Evolutionary conservation across 2,329 filamentous ascomycete genomes (phyloP), one percentile per base, ranked within the genome.

Genomic region (Trichoderma sp.): DNA sequence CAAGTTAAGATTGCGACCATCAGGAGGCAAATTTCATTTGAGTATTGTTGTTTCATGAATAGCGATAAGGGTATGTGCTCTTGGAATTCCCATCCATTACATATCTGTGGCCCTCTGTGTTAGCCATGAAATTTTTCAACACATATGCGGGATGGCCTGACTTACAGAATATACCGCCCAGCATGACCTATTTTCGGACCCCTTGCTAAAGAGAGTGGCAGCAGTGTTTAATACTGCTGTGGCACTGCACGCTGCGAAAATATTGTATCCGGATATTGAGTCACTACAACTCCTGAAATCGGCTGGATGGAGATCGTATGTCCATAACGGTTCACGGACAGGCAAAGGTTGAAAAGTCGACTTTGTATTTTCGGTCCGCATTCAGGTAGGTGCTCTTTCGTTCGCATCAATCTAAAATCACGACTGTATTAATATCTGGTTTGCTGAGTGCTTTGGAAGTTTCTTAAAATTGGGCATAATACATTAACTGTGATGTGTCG

Each of bases 111-210:
- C 18, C 1, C 6, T 18, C 16, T 39, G 14, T 39, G 37, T 39
- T 18, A 39, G 6, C 3, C 4, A 39, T 39, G 34, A 16, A 14
- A 4, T 39, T 16, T 16, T 39, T 13, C 14, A 39, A 39, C 4
- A 7, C 8, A 21, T 6, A 26, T 26, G 7, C 3, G 26, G 18
- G 10, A 8, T 46, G n/a, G 26, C 7, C 24, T 7, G 7, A 21
- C 63, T 43, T 16, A 66, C 63, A 30, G 63, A 39, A 51, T 56
- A 59, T 18, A 21, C 26, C n/a, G 32, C 37, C 63, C 52, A 59
- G 10, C 54, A 59, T 10, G 16, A 18, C 37, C 30, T 32, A 18
- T 26, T 39, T 18, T 43, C n/a, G 4, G 46, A 10, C 5, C 2
- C 21, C 14, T 5, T 54, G 16, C 13, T 24, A n/a, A 54, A 54